Evolutionary conservation across 768 basidiomycete genomes (phyloP).

Genomic region (Tylopilus rubrobrunneus): DNA sequence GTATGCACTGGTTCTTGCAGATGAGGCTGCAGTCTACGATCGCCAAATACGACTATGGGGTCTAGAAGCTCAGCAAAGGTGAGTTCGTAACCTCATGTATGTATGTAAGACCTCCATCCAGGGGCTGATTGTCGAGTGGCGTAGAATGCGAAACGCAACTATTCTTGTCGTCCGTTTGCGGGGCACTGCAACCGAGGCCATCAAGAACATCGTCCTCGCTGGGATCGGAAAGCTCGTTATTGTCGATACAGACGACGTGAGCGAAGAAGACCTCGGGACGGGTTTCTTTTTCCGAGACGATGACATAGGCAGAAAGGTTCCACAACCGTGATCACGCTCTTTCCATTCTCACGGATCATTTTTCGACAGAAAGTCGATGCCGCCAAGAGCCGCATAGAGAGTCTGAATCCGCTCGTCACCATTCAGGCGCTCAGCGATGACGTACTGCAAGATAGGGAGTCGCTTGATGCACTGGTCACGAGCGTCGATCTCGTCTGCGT

Average conservation of each 20-base stretch:
- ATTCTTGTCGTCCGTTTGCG: conserved; percentile 77
- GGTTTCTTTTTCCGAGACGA: conserved; percentile 94
- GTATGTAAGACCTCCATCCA: neutral
- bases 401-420: conserved; percentile 87
- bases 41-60: conserved; percentile 98
- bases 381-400: conserved; percentile 80
- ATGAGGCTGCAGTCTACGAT: conserved; percentile 86
- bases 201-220: conserved; percentile 97
- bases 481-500: conserved; percentile 82
- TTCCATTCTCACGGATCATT: conserved; percentile 19
- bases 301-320: conserved; percentile 86
- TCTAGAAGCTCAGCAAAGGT: conserved; percentile 96
- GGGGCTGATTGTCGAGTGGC: conserved; percentile 6
- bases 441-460: conserved; percentile 45
- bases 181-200: conserved; percentile 86
- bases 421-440: conserved; percentile 63
- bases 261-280: conserved; percentile 82
- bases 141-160: conserved; percentile 90
- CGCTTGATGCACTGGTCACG: conserved; percentile 56
- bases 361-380: conserved; percentile 72
- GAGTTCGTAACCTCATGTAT: conserved; percentile 13
- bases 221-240: conserved; percentile 90
- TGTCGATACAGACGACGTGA: conserved; percentile 71
- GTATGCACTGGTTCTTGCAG: conserved; percentile 23
- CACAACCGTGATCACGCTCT: conserved; percentile 3